Percentiles rank a stretch among this genome's conserved stretches.
Conservation (phyloP, 164 flowering plant species). For the Echeveria elegans region DNA sequence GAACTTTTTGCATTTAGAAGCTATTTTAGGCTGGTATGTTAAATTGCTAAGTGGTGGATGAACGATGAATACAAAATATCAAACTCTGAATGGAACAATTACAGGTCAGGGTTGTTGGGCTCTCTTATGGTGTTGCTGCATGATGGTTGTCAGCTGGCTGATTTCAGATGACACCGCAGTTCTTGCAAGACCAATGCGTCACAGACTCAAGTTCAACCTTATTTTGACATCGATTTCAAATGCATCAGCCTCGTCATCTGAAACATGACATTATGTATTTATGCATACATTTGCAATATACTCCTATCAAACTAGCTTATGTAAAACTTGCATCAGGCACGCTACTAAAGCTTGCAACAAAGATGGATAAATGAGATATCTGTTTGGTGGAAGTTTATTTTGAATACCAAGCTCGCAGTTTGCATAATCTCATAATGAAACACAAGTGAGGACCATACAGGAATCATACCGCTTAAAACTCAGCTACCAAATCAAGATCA, state of each 20-base stretch:
- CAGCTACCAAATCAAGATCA: slow-evolving; percentile 2
- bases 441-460: no score
- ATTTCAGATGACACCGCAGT: background rate
- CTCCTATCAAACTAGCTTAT: background rate
- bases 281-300: background rate
- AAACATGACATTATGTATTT: background rate
- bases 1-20: background rate
- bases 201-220: background rate
- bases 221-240: background rate
- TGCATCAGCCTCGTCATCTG: background rate
- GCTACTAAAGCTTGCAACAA: background rate
- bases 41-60: background rate
- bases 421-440: no score
- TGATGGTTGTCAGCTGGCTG: background rate
- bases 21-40: background rate
- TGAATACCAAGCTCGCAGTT: no score
- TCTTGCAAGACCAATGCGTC: background rate
- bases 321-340: background rate
- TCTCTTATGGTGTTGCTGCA: background rate
- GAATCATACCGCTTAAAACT: no score
- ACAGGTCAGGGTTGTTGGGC: background rate
- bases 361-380: background rate
- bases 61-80: background rate
- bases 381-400: no score
- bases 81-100: background rate